Evolutionary conservation across 306 rosid species (phyloP).

Genomic region (Lathyrus oleraceus): DNA sequence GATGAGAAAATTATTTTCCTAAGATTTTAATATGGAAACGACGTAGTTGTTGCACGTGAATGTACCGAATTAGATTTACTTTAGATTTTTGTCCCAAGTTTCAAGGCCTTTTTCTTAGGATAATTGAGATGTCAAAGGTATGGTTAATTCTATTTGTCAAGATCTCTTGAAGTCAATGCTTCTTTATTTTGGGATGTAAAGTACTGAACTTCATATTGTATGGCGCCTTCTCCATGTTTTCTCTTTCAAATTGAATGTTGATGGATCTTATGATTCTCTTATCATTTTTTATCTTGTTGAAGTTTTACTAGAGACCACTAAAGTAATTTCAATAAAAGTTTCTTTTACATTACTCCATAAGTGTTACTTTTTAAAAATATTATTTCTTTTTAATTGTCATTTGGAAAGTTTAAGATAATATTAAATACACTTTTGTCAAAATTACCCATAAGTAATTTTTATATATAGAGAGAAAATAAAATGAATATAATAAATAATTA

Average conservation of each 20-base stretch:
- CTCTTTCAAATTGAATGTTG: neutral
- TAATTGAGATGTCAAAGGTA: no score
- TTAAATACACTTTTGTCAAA: no score
- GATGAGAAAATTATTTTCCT: neutral
- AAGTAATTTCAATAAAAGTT: no score
- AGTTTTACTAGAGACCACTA: no score
- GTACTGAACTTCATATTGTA: neutral
- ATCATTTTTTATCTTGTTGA: neutral
- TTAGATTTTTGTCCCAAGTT: neutral
- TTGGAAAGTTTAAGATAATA: no score
- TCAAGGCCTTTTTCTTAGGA: neutral
- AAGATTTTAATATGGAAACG: neutral
- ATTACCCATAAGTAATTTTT: no score
- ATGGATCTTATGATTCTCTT: no score
- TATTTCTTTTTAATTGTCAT: no score
- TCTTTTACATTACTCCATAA: no score
- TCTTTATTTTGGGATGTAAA: neutral
- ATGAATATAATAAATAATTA: no score
- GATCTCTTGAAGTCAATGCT: neutral
- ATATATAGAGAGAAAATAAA: no score
- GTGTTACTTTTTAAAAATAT: no score
- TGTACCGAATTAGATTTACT: neutral
- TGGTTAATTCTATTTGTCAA: neutral
- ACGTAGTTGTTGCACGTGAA: neutral
- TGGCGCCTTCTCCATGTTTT: neutral